phyloP scores from a whole-genome alignment of 768 basidiomycete genomes.

The Termitomyces sp. region DNA sequence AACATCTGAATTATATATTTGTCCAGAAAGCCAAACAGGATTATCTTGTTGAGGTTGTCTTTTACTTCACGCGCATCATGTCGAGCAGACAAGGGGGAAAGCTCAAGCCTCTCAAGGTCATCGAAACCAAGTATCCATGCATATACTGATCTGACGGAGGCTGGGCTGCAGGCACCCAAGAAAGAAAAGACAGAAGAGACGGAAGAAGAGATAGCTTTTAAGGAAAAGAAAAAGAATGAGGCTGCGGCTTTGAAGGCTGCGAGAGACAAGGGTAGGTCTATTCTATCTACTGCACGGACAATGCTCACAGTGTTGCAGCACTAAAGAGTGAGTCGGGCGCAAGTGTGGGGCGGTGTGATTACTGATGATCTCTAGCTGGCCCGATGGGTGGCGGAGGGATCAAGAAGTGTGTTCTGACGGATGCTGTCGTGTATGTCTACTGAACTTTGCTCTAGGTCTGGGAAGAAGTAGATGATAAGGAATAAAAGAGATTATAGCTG shows the following conservation, averaged over 20 bases:
- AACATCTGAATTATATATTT: conserved; percentile 8
- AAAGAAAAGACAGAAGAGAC: conserved; percentile 70
- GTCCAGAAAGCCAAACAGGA: conserved; percentile 4
- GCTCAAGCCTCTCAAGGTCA: conserved; percentile 81
- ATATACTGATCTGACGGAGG: conserved; percentile 1
- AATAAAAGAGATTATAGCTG: conserved; percentile 40
- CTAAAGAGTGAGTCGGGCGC: conserved; percentile 39
- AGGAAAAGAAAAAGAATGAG: conserved; percentile 73
- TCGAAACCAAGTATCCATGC: background rate
- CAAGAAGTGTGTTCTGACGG: conserved; percentile 67
- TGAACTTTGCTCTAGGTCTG: conserved; percentile 40
- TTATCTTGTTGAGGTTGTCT: background rate
- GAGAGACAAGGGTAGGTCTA: conserved; percentile 59
- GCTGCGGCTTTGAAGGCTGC: conserved; percentile 68
- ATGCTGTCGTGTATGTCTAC: background rate
- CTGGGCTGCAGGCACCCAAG: conserved; percentile 61
- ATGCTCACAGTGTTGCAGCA: conserved; percentile 27
- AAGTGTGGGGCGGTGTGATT: background rate
- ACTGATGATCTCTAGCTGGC: conserved; percentile 43
- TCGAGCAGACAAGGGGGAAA: conserved; percentile 77
- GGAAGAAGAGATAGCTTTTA: conserved; percentile 68
- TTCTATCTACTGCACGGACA: background rate
- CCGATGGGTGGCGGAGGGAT: conserved; percentile 67
- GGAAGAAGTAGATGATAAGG: conserved; percentile 50
- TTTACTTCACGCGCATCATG: conserved; percentile 29